Evolutionary conservation across 2,329 filamentous ascomycete species (phyloP).

Genomic region (Dactylella cylindrospora): DNA sequence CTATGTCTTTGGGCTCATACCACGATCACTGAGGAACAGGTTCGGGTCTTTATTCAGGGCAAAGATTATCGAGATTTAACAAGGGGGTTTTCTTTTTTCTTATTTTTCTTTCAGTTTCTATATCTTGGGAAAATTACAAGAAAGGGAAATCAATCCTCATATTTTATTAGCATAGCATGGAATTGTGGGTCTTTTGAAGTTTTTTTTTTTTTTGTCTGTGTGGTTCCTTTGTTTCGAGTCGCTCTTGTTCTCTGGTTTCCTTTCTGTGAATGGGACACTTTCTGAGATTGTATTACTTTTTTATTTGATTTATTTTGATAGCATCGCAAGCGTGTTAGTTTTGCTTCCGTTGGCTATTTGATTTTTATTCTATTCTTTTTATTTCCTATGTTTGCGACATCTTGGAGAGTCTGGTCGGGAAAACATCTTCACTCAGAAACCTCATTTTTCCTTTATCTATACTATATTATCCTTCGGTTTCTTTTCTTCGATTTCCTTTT

Average conservation of each 20-base stretch:
- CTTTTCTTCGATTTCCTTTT: background rate
- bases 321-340: conserved; percentile 41
- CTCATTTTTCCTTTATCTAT: conserved; percentile 1
- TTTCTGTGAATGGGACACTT: conserved; percentile 26
- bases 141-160: conserved; percentile 9
- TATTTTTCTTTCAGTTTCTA: conserved; percentile 8
- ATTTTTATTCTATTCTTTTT: conserved; percentile 11
- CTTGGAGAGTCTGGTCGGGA: conserved; percentile 20
- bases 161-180: conserved; percentile 43
- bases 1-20: conserved; percentile 19
- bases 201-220: conserved; percentile 8
- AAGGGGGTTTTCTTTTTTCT: conserved; percentile 5
- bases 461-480: background rate
- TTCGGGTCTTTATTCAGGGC: no score
- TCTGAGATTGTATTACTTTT: conserved; percentile 43
- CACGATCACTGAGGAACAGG: no score
- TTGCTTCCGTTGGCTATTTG: background rate
- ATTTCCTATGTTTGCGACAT: conserved; percentile 1
- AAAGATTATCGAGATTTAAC: no score
- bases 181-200: conserved; percentile 27
- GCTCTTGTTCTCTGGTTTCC: conserved; percentile 1
- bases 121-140: conserved; percentile 23
- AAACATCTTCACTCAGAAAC: conserved; percentile 42
- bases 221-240: conserved; percentile 10
- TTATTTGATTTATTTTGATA: conserved; percentile 11